Conservation (phyloP, 805 yeast genomes). For the Candida cerambycidarum region DNA sequence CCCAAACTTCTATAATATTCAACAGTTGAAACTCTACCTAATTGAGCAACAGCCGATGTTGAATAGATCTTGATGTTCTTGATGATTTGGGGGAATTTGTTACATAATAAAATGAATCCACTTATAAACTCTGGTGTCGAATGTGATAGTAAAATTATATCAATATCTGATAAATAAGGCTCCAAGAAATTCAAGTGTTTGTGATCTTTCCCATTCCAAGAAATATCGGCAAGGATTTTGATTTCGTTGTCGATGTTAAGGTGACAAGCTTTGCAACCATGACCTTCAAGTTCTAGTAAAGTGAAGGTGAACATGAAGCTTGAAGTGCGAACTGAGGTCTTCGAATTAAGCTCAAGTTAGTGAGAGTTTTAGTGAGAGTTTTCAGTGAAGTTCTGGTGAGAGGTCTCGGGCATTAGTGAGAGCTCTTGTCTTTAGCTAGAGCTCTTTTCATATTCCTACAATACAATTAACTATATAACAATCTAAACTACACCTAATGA, state of each 20-base stretch:
- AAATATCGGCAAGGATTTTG: slow-evolving; percentile 67
- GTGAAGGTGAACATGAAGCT: slow-evolving; percentile 43
- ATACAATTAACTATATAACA: background rate
- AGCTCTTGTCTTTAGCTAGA: no score
- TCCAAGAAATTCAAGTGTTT: slow-evolving; percentile 36
- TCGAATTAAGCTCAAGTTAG: background rate
- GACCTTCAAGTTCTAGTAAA: slow-evolving; percentile 29
- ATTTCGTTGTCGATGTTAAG: slow-evolving; percentile 56
- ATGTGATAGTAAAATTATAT: slow-evolving; percentile 80
- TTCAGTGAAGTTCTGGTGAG: no score
- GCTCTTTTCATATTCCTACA: background rate
- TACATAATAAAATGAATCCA: slow-evolving; percentile 68
- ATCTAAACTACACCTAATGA: slow-evolving; percentile 1
- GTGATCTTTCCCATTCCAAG: slow-evolving; percentile 60
- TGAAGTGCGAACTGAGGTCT: no score
- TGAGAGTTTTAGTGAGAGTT: background rate
- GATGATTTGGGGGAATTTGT: slow-evolving; percentile 53
- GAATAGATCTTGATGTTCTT: slow-evolving; percentile 75
- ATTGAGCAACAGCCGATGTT: slow-evolving; percentile 83
- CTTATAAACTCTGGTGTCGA: slow-evolving; percentile 79
- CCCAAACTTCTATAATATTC: slow-evolving; percentile 77
- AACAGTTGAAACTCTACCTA: slow-evolving; percentile 83
- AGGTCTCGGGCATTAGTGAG: no score
- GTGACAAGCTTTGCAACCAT: slow-evolving; percentile 44
- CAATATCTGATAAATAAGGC: slow-evolving; percentile 44